Evolutionary conservation across 106 monocot species (phyloP).

Genomic region (Xerophyta viscosa): DNA sequence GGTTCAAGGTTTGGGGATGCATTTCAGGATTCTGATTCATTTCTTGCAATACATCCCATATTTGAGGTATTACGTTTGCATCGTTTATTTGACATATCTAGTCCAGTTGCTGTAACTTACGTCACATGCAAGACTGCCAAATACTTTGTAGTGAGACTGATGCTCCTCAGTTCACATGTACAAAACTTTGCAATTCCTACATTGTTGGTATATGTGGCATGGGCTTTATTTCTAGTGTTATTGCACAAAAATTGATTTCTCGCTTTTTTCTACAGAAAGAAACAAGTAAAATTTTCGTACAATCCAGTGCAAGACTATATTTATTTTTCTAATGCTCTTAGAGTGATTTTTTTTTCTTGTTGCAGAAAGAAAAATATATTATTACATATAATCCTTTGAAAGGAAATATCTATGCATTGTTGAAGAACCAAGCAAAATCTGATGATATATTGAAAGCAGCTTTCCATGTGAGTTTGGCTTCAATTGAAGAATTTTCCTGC

Average conservation of each 20-base stretch:
- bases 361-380: conserved; percentile 84
- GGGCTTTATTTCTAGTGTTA: not conserved
- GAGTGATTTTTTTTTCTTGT: conserved; percentile 1
- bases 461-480: conserved; percentile 51
- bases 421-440: conserved; percentile 88
- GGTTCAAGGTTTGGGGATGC: conserved; percentile 95
- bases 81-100: too few species aligned
- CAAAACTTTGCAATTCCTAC: not conserved
- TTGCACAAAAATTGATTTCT: too few species aligned
- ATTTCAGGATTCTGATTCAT: conserved; percentile 88
- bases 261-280: too few species aligned
- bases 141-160: too few species aligned
- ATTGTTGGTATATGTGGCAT: not conserved
- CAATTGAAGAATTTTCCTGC: not conserved
- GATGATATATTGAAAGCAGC: conserved; percentile 79
- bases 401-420: conserved; percentile 76
- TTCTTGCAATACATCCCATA: conserved; percentile 56
- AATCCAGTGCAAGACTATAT: too few species aligned
- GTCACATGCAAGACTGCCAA: too few species aligned
- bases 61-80: conserved; percentile 67
- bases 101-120: too few species aligned
- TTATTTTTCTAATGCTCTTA: not conserved
- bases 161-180: too few species aligned
- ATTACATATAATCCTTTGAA: conserved; percentile 86
- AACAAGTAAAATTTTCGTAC: too few species aligned